phyloP scores from a whole-genome alignment of 768 basidiomycete species.

The Suillus luteus region DNA sequence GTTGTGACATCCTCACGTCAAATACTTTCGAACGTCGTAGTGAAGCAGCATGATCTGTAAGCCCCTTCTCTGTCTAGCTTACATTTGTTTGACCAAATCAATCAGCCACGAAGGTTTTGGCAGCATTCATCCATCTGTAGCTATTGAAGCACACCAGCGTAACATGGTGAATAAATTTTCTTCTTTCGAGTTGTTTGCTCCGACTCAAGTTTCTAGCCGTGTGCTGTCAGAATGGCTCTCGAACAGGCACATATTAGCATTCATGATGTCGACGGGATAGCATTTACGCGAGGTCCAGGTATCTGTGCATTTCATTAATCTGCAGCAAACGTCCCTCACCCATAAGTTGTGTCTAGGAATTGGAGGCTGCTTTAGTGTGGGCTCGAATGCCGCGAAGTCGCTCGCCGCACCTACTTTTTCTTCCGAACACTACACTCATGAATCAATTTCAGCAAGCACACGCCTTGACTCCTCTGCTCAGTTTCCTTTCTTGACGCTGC shows the following conservation, averaged over 20 bases:
- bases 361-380: conserved; percentile 76
- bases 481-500: conserved; percentile 87
- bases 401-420: conserved; percentile 56
- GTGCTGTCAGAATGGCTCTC: conserved; percentile 69
- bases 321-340: conserved; percentile 12
- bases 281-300: conserved; percentile 90
- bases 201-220: conserved; percentile 50
- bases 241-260: conserved; percentile 59
- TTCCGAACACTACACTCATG: too few species aligned
- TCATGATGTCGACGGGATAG: conserved; percentile 78
- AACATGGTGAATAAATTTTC: conserved; percentile 61
- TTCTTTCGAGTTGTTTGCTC: background rate
- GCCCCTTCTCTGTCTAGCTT: conserved; percentile 23
- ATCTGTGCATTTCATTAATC: conserved; percentile 15
- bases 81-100: background rate
- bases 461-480: conserved; percentile 74
- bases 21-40: conserved; percentile 84
- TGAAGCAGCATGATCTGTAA: conserved; percentile 74
- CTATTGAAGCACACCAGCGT: conserved; percentile 75
- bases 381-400: conserved; percentile 78
- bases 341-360: conserved; percentile 52
- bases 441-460: conserved; percentile 76
- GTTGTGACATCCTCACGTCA: conserved; percentile 70
- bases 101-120: conserved; percentile 40
- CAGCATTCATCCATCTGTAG: conserved; percentile 79